phyloP scores from a whole-genome alignment of 192 early-diverging fungal genomes.

The Coemansia sp. region DNA sequence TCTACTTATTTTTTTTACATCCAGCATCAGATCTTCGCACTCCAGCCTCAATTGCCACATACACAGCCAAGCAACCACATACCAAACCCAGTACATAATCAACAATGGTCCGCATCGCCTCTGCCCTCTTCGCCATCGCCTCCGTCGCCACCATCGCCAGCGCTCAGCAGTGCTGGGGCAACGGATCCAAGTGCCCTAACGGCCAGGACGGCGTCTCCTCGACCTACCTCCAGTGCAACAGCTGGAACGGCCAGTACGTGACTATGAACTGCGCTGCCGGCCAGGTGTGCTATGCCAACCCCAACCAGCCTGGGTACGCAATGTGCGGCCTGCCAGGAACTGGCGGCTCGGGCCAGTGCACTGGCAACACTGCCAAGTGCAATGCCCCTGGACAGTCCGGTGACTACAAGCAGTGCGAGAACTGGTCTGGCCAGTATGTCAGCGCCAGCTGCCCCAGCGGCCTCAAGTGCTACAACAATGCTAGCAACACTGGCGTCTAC shows the following conservation, averaged over 20 bases:
- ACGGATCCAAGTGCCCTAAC: conserved; percentile 50
- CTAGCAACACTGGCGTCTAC: conserved; percentile 39
- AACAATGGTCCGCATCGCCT: conserved; percentile 42
- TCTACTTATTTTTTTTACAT: conserved; percentile 1
- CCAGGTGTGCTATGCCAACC: conserved; percentile 58
- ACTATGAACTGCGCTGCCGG: conserved; percentile 33
- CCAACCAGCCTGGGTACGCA: conserved; percentile 36
- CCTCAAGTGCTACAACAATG: conserved; percentile 49
- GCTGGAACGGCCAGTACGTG: conserved; percentile 31
- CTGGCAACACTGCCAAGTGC: conserved; percentile 48
- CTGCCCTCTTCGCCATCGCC: conserved; percentile 21
- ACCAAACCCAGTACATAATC: background rate
- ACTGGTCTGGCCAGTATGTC: conserved; percentile 47
- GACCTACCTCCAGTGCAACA: conserved; percentile 58
- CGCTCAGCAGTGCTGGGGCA: conserved; percentile 49
- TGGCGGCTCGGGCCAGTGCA: conserved; percentile 41
- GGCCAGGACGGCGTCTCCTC: conserved; percentile 48
- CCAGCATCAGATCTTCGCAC: conserved; percentile 4
- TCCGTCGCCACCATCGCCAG: conserved; percentile 18
- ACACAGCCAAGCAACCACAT: background rate
- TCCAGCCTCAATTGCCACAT: background rate
- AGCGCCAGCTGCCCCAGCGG: conserved; percentile 31
- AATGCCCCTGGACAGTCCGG: conserved; percentile 31
- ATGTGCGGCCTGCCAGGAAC: conserved; percentile 52
- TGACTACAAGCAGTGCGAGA: conserved; percentile 41